Evolutionary conservation across 129 eudicot genomes (phyloP).

Genomic region (Artemisia tridentata): DNA sequence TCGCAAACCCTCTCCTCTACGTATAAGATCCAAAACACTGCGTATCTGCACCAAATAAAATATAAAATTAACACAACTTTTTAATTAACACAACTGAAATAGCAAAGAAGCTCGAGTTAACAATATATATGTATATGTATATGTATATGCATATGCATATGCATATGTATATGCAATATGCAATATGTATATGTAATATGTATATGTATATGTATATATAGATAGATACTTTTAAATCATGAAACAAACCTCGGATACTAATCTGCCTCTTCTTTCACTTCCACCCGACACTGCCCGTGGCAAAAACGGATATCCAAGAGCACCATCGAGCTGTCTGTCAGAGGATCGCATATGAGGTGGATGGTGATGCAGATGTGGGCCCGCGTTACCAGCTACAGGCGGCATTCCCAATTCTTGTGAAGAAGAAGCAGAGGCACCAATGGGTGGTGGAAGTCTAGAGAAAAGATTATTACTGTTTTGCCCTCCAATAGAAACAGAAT

Average conservation of each 20-base stretch:
- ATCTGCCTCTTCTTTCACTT: slow-evolving; percentile 83
- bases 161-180: too few relatives aligned
- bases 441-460: slow-evolving; percentile 32
- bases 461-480: slow-evolving; percentile 31
- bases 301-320: slow-evolving; percentile 53
- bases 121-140: too few relatives aligned
- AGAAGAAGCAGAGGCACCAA: slow-evolving; percentile 23
- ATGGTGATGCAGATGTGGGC: slow-evolving; percentile 33
- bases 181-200: too few relatives aligned
- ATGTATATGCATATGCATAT: too few relatives aligned
- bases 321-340: slow-evolving; percentile 59
- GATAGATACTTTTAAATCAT: too few relatives aligned
- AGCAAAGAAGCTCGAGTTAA: too few relatives aligned
- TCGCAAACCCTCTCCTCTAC: slow-evolving; percentile 89
- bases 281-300: slow-evolving; percentile 53
- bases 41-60: slow-evolving; percentile 54
- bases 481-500: slow-evolving; percentile 30
- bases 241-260: slow-evolving; percentile 73
- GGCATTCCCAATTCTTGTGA: slow-evolving; percentile 41
- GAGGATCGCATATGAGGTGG: slow-evolving; percentile 41
- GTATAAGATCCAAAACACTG: slow-evolving; percentile 77
- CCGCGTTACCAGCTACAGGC: slow-evolving; percentile 42
- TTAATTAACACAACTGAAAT: too few relatives aligned
- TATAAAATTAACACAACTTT: too few relatives aligned
- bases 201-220: too few relatives aligned